Percentiles rank a stretch among this genome's conserved stretches.
These are phyloP conservation scores for Astrothelium macrocarpum DNA, from an alignment of 495 filamentous ascomycete genomes.

Conservation along the genomic window DNA sequence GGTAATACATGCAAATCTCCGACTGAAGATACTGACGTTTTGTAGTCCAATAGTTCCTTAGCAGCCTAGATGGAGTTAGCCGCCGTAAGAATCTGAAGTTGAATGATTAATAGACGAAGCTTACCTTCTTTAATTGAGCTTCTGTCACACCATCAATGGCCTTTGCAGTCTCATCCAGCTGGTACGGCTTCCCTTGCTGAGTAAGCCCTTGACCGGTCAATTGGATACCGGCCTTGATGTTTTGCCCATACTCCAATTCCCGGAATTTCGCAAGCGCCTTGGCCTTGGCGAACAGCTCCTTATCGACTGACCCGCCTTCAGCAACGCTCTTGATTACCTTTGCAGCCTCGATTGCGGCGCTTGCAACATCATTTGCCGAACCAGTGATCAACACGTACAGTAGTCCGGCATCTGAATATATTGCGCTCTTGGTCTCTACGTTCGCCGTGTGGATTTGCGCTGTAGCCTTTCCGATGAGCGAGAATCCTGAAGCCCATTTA, in stretches of 20 bases:
- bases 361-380: conserved; percentile 54
- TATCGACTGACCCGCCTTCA: conserved; percentile 54
- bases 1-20: conserved; percentile 84
- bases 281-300: conserved; percentile 86
- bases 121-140: conserved; percentile 78
- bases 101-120: conserved; percentile 30
- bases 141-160: conserved; percentile 69
- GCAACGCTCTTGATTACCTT: conserved; percentile 72
- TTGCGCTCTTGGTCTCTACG: conserved; percentile 60
- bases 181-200: conserved; percentile 71
- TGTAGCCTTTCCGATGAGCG: conserved; percentile 69
- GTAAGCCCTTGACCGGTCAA: conserved; percentile 68
- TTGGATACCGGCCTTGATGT: conserved; percentile 54
- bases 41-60: conserved; percentile 73
- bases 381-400: conserved; percentile 73
- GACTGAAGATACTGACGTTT: conserved; percentile 77
- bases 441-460: conserved; percentile 53
- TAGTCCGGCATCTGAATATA: conserved; percentile 92
- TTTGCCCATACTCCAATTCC: conserved; percentile 75
- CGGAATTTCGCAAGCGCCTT: conserved; percentile 88
- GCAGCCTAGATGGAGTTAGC: conserved; percentile 51
- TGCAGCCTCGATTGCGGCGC: conserved; percentile 53
- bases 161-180: conserved; percentile 74
- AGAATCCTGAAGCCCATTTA: conserved; percentile 94
- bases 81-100: conserved; percentile 1